Evolutionary conservation across 169 alveolate species (phyloP), one percentile per base, ranked within the genome.

Genomic region (Cryptosporidium ubiquitum): DNA sequence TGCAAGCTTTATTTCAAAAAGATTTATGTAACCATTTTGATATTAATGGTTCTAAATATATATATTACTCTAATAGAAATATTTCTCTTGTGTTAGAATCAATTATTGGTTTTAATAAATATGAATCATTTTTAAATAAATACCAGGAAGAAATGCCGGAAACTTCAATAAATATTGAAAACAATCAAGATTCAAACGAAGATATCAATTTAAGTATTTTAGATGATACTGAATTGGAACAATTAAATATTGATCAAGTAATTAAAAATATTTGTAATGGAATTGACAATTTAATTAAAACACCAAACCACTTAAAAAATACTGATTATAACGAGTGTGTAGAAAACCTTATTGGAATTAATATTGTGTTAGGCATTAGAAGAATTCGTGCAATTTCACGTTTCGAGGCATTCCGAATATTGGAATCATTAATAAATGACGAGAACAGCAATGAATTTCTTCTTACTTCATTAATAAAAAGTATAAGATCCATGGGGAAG

Each of bases 321-420:
- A 37, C n/a, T 18, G 39, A 68, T 14, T 20, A 35, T 68, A 37
- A 37, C 14, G 51, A 31, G 14, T 14, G 4, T 44, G 64, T 12
- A 18, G 44, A 37, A 42, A 35, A 10, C 61, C 9, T 64, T 35
- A 0, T 35, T 35, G 69, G 85, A 20, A 71, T 71, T 49, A 49
- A 52, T 26, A 23, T 31, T 4, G 70, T 71, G 0, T 51, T 71
- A 5, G 0, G 14, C 7, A 71, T 71, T 29, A 20, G 85, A 51
- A 44, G 85, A 35, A n/a, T 71, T 71, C 66, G 85, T 29, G 85
- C 85, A 49, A 47, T 71, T 5, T 42, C 47, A 42, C 85, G 85
- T 18, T 71, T 44, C 49, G 85, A 71, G 49, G 85, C 85, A 47
- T 71, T 42, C 31, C 47, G 69, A 71, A 20, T 55, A 16, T 9